These are phyloP conservation scores for Penicillium sp. DNA, from an alignment of 2,329 filamentous ascomycete species.

Conservation along the genomic window DNA sequence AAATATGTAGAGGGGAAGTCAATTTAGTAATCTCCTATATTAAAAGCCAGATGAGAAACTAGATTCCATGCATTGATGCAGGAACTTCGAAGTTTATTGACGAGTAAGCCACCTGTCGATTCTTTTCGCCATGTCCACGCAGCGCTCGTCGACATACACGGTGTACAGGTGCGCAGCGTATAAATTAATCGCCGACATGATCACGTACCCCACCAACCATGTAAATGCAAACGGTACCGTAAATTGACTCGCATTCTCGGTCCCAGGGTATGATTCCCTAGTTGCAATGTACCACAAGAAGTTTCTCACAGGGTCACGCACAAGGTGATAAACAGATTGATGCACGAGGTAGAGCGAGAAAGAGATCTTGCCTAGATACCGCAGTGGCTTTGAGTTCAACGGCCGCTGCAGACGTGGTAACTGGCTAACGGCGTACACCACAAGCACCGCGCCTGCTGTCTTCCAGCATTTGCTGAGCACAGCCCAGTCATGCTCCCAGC, in stretches of 20 bases:
- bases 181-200: slow-evolving; percentile 4
- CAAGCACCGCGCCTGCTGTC: slow-evolving; percentile 15
- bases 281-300: slow-evolving; percentile 16
- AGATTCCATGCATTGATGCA: too few species aligned
- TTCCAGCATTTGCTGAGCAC: slow-evolving; percentile 24
- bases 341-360: slow-evolving; percentile 36
- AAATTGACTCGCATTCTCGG: slow-evolving; percentile 2
- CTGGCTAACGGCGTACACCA: slow-evolving; percentile 23
- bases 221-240: slow-evolving; percentile 12
- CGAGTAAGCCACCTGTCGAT: slow-evolving; percentile 13
- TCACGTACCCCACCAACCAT: slow-evolving; percentile 5
- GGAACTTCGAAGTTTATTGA: not conserved
- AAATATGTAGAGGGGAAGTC: too few species aligned
- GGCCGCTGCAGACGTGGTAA: slow-evolving; percentile 21
- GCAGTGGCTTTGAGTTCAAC: slow-evolving; percentile 20
- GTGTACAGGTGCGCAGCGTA: slow-evolving; percentile 6
- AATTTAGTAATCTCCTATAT: too few species aligned
- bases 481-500: slow-evolving; percentile 22
- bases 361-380: slow-evolving; percentile 33
- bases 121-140: slow-evolving; percentile 9
- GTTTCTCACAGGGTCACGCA: slow-evolving; percentile 17
- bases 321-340: slow-evolving; percentile 21
- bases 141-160: slow-evolving; percentile 9
- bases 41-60: too few species aligned
- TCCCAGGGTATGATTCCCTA: slow-evolving; percentile 8